Conservation (phyloP, 331 rosid genomes). For the Quercus tomentella region DNA sequence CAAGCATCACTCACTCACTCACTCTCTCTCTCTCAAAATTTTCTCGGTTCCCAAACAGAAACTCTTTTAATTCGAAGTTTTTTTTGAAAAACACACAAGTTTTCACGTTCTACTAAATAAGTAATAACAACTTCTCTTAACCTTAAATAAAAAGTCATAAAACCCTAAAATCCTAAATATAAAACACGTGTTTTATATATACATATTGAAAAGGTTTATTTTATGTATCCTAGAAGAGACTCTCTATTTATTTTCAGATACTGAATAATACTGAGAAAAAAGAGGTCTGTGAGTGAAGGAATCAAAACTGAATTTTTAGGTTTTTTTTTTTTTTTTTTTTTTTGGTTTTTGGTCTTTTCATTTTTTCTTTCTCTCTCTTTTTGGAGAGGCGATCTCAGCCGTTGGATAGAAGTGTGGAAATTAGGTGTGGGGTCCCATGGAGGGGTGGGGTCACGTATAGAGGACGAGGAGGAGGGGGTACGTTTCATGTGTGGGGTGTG, state of each 20-base stretch:
- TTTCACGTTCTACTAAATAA: neutral
- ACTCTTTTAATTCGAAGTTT: neutral
- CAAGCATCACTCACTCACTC: constrained; percentile 29
- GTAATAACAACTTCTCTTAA: too few relatives aligned
- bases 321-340: neutral
- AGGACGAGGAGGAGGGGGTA: too few relatives aligned
- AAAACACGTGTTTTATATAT: neutral
- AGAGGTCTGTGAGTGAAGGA: too few relatives aligned
- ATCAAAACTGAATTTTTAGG: neutral
- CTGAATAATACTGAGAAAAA: neutral
- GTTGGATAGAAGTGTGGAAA: neutral
- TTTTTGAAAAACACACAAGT: neutral
- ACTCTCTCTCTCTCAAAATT: neutral
- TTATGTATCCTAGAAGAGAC: constrained; percentile 27
- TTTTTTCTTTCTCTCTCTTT: neutral
- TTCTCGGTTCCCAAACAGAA: constrained; percentile 21
- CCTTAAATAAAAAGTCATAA: neutral
- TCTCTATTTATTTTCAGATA: neutral
- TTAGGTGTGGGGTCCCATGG: too few relatives aligned
- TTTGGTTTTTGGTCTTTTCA: too few relatives aligned
- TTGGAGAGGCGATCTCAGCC: neutral
- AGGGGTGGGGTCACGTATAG: too few relatives aligned
- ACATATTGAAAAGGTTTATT: too few relatives aligned
- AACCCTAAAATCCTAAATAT: constrained; percentile 10
- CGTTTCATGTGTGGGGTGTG: too few relatives aligned